Base-by-base conservation (phyloP, 345 rosid species). In the Triadica sebifera region DNA sequence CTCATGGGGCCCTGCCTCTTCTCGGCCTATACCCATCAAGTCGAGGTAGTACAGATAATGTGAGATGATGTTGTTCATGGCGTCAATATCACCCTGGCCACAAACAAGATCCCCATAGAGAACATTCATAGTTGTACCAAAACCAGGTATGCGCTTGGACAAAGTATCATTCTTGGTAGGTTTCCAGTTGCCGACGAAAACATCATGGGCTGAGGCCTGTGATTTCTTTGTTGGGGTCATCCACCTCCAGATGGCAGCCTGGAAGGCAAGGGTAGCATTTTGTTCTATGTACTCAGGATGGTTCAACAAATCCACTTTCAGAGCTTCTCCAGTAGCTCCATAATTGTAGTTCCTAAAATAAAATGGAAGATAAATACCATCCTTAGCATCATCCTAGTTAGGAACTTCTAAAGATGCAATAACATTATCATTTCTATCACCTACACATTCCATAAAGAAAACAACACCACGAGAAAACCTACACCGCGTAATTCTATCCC, bases 41-140 rank as follows among this genome's bases (percentile, higher is more conserved):
- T 95, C 98, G 3, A 91, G 96, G 87, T 84, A 93, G 81, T 90
- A 86, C 12, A 68, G 81, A 83, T 91, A 95, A 75, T 91, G 98
- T 50, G 97, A 89, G 74, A 93, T 0, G 53, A 93, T 86, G 88
- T 59, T 77, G 86, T 84, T 93, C 99, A 93, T 93, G 37, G 88
- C 71, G 45, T 93, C 93, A 19, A 89, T 81, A 63, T 85, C 85
- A 39, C 97, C 99, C 82, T 89, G 84, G 46, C 83, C 78, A 45
- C 83, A 77, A 24, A 57, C 70, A 12, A 6, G 38, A 25, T 77
- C 80, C 22, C 80, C 80, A 8, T 81, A 77, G 16, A 81, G 80
- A 69, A 81, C 12, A 65, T 81, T 81, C 83, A 81, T 73, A 9
- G 83, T 73, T 9, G 80, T 8, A 19, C 83, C 83, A 58, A 80